Evolutionary conservation across 1,139 yeast species (phyloP).

Genomic region (Sugiyamaella japonica): DNA sequence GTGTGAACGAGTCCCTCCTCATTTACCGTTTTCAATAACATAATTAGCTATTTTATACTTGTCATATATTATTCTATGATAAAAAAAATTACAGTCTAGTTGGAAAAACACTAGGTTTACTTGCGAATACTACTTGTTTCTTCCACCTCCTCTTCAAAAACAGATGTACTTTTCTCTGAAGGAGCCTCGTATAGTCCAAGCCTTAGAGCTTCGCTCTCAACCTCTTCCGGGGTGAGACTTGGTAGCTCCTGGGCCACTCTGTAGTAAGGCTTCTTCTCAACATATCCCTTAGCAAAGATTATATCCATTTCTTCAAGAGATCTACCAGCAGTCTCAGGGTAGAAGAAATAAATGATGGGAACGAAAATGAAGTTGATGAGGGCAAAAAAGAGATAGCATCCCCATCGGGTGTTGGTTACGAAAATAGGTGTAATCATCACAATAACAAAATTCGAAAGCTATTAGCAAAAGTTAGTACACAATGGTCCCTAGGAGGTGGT

Average conservation of each 20-base stretch:
- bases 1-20: too few species aligned
- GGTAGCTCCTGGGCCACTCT: conserved; percentile 37
- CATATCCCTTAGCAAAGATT: conserved; percentile 47
- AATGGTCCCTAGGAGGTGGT: too few species aligned
- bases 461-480: conserved; percentile 21
- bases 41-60: too few species aligned
- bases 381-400: conserved; percentile 49
- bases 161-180: not conserved
- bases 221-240: conserved; percentile 31
- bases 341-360: conserved; percentile 64
- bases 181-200: conserved; percentile 31
- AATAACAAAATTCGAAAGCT: conserved; percentile 48
- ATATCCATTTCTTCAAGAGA: conserved; percentile 63
- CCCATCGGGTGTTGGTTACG: conserved; percentile 46
- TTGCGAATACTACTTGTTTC: too few species aligned
- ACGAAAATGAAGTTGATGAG: conserved; percentile 60
- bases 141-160: not conserved
- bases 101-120: too few species aligned
- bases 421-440: conserved; percentile 57
- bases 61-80: too few species aligned
- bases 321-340: conserved; percentile 66
- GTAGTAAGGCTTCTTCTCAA: conserved; percentile 35
- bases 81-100: too few species aligned
- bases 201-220: conserved; percentile 34
- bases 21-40: too few species aligned